Evolutionary conservation across 1,284 basidiomycete genomes (phyloP).

Genomic region (Trametes polyzona): DNA sequence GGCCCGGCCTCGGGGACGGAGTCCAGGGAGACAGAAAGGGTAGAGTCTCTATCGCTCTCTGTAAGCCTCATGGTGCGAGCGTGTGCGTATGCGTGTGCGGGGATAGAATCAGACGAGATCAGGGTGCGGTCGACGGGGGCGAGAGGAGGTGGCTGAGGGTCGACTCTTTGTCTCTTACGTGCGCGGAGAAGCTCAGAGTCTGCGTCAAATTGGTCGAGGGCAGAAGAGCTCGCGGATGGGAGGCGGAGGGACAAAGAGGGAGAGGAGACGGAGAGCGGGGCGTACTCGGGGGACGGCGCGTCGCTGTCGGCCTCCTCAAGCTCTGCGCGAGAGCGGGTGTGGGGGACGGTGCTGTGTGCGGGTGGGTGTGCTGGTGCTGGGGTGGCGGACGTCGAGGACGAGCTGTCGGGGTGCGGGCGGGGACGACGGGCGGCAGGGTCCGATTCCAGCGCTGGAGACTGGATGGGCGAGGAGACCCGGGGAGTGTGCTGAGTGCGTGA

Average conservation of each 20-base stretch:
- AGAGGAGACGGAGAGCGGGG: constrained; percentile 29
- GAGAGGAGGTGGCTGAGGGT: constrained; percentile 36
- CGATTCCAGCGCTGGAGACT: constrained; percentile 51
- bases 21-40: constrained; percentile 52
- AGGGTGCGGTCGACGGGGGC: constrained; percentile 36
- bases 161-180: constrained; percentile 71
- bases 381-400: constrained; percentile 24
- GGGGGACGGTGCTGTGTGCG: constrained; percentile 53
- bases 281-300: constrained; percentile 30
- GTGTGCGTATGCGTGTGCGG: constrained; percentile 17
- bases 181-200: constrained; percentile 23
- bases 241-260: constrained; percentile 33
- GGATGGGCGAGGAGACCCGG: constrained; percentile 53
- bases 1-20: constrained; percentile 54
- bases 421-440: constrained; percentile 35
- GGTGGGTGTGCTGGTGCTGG: constrained; percentile 25
- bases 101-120: constrained; percentile 32
- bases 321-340: constrained; percentile 64
- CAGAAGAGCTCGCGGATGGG: constrained; percentile 28
- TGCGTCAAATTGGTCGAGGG: constrained; percentile 9
- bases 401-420: constrained; percentile 34
- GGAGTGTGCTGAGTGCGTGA: constrained; percentile 58
- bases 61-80: constrained; percentile 57
- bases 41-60: constrained; percentile 57
- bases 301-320: constrained; percentile 57